These are phyloP conservation scores for Streptanthus diversifolius DNA, from an alignment of 345 rosid genomes.

Conservation along the genomic window DNA sequence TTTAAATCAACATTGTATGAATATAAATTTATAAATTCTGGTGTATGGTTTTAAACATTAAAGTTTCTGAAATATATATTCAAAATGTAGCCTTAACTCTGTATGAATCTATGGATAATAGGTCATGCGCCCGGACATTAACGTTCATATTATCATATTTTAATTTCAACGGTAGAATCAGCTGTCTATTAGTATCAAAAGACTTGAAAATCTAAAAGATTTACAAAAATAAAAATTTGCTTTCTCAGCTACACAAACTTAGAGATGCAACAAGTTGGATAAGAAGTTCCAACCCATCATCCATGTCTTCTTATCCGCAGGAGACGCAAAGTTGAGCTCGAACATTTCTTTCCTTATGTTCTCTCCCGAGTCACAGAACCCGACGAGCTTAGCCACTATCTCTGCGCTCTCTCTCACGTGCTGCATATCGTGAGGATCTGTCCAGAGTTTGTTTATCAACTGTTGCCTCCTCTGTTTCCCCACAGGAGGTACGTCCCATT, in stretches of 20 bases:
- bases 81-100: no score
- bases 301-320: constrained; percentile 82
- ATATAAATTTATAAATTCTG: no score
- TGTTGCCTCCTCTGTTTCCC: constrained; percentile 89
- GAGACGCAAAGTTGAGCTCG: constrained; percentile 67
- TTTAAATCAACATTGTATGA: no score
- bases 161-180: not conserved
- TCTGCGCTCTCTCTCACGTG: constrained; percentile 76
- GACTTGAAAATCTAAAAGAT: not conserved
- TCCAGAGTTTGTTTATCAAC: constrained; percentile 82
- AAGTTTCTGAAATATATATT: no score
- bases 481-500: constrained; percentile 77
- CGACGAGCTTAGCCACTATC: constrained; percentile 77
- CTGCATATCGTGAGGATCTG: constrained; percentile 72
- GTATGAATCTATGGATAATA: no score
- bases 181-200: not conserved
- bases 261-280: constrained; percentile 67
- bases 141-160: not conserved
- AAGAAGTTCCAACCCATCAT: constrained; percentile 92
- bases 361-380: constrained; percentile 78
- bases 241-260: not conserved
- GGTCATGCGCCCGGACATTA: no score
- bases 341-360: constrained; percentile 86
- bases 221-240: not conserved
- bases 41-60: no score